Evolutionary conservation across 768 basidiomycete species (phyloP).

Genomic region (Collybiopsis confluens): DNA sequence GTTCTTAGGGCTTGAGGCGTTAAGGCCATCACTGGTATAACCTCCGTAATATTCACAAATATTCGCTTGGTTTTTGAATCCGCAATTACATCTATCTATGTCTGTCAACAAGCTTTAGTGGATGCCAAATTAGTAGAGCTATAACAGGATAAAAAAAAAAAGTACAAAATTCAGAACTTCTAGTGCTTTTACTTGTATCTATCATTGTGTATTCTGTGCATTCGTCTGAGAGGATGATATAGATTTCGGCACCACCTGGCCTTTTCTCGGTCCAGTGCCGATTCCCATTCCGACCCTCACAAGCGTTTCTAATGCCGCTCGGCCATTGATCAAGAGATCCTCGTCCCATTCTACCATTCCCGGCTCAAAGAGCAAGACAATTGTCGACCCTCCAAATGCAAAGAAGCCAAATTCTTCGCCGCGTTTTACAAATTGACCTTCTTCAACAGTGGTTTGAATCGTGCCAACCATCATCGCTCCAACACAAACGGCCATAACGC

Average conservation of each 20-base stretch:
- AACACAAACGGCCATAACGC: conserved; percentile 87
- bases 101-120: too few species aligned
- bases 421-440: conserved; percentile 74
- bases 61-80: too few species aligned
- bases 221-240: too few species aligned
- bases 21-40: too few species aligned
- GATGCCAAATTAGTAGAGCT: too few species aligned
- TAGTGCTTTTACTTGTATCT: too few species aligned
- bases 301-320: conserved; percentile 83
- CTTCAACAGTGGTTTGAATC: conserved; percentile 81
- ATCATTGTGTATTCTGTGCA: too few species aligned
- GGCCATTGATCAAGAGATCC: conserved; percentile 81
- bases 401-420: conserved; percentile 95
- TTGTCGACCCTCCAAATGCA: conserved; percentile 95
- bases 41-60: too few species aligned
- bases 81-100: too few species aligned
- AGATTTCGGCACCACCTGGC: not conserved
- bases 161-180: too few species aligned
- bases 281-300: conserved; percentile 87
- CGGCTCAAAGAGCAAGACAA: conserved; percentile 87
- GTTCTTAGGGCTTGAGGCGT: too few species aligned
- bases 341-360: conserved; percentile 87
- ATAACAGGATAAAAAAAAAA: too few species aligned
- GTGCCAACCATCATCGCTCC: conserved; percentile 97
- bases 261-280: conserved; percentile 34